Base-by-base conservation (phyloP, 2,329 filamentous ascomycete genomes). In the Esteya vermicola region DNA sequence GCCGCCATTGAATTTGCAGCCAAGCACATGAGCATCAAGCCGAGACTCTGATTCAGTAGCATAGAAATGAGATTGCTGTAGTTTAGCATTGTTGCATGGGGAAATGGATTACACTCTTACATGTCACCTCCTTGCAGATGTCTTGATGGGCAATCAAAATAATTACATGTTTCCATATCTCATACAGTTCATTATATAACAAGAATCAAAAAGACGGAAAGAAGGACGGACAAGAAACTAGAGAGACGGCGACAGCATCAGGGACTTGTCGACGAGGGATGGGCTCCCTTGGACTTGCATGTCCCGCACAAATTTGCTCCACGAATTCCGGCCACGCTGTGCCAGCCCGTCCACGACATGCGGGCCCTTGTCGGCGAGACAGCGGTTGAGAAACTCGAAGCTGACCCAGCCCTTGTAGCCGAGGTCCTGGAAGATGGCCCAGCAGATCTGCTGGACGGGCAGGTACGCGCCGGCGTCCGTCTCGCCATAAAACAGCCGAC, bases 361-460 rank as follows among this genome's bases (percentile, higher is more conserved):
- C 2, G 58, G 43, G 9, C 58, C 59, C 9, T 58, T 51, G 36
- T 68, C 63, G 7, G 62, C 55, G 58, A 76, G 64, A 6, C 59
- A 67, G 22, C 67, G 57, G 31, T 65, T 71, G 51, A 78, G 78
- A 25, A 78, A 49, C 56, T 80, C 74, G 50, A 75, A 63, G 38
- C 65, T 71, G n/a, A 78, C 60, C 63, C 68, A 77, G 4, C 74
- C 75, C 22, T 63, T 57, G 48, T 68, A 80, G 0, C 72, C 72
- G 13, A 75, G 55, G 7, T 68, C 67, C 20, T 68, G 58, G 32
- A 75, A 54, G 36, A 80, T 64, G 0, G 70, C 65, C 38, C 61
- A 57, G 4, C 69, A 55, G 5, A 79, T 64, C 22, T 69, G 62
- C 39, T 64, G 52, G 1, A 75, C 64, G 0, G 76, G 76, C 12